A percentile compares a stretch with the other conserved stretches of the same genome.
These are phyloP conservation scores for Auriscalpium orientale DNA, from an alignment of 768 basidiomycete species.

Conservation along the genomic window DNA sequence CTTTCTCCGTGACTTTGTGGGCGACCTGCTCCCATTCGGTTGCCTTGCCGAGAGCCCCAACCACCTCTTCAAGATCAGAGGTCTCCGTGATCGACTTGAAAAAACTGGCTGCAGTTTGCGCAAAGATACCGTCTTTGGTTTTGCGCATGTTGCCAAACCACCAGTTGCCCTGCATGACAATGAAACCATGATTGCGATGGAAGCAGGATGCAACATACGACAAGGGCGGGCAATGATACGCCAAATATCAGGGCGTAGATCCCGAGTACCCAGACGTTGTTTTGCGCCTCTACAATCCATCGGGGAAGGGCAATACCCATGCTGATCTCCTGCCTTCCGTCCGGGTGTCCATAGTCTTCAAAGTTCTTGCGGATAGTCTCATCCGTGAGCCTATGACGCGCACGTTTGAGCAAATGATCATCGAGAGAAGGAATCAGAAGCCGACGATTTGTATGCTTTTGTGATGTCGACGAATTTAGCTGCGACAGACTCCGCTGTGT, in stretches of 20 bases:
- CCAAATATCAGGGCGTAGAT: constrained; percentile 87
- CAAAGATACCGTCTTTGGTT: constrained; percentile 89
- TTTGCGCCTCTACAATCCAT: constrained; percentile 89
- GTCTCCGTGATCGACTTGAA: constrained; percentile 86
- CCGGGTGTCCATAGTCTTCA: constrained; percentile 87
- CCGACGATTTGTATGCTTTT: constrained; percentile 94
- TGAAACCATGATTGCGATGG: background rate
- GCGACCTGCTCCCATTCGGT: constrained; percentile 49
- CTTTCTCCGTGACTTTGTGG: constrained; percentile 19
- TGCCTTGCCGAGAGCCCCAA: constrained; percentile 61
- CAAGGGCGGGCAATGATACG: constrained; percentile 74
- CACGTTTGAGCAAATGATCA: background rate
- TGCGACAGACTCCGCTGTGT: constrained; percentile 82
- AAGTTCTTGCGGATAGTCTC: constrained; percentile 87
- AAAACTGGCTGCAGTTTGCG: constrained; percentile 74
- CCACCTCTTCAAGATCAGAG: constrained; percentile 60
- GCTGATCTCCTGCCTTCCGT: constrained; percentile 89
- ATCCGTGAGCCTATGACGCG: constrained; percentile 65
- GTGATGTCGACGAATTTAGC: constrained; percentile 87
- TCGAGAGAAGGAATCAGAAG: constrained; percentile 5
- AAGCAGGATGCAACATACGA: constrained; percentile 39
- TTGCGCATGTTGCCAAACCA: constrained; percentile 89
- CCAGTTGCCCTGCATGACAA: constrained; percentile 64
- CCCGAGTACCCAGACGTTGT: constrained; percentile 86
- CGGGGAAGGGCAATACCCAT: constrained; percentile 93